Evolutionary conservation across 1,139 yeast genomes (phyloP).

Genomic region (Saccharomyces hybrid): DNA sequence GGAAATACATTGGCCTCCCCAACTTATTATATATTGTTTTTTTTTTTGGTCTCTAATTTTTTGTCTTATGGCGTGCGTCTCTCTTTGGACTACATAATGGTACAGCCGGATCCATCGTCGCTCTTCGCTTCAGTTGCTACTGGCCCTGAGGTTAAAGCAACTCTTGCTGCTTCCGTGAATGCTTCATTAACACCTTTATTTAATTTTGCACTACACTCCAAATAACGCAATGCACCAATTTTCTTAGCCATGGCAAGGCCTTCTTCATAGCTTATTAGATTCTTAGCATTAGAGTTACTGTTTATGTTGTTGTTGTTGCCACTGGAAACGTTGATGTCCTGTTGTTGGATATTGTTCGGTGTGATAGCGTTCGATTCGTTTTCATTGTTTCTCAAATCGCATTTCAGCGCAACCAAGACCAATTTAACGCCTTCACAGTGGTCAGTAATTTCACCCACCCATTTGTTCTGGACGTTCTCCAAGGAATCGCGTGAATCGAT

Average conservation of each 20-base stretch:
- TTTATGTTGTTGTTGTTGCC: conserved; percentile 21
- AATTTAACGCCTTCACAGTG: conserved; percentile 95
- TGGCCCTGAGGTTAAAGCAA: conserved; percentile 85
- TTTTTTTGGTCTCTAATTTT: conserved; percentile 2
- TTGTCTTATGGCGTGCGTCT: conserved; percentile 2
- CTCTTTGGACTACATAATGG: conserved; percentile 31
- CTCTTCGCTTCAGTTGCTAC: conserved; percentile 59
- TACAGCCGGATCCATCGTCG: conserved; percentile 33
- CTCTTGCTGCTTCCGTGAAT: conserved; percentile 92
- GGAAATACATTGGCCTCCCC: background rate
- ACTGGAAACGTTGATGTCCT: conserved; percentile 17
- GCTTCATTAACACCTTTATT: conserved; percentile 96
- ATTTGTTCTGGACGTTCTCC: conserved; percentile 87
- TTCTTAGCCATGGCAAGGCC: conserved; percentile 80
- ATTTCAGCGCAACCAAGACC: conserved; percentile 87
- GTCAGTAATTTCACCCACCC: conserved; percentile 96
- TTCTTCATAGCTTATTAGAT: conserved; percentile 69
- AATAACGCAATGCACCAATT: conserved; percentile 75
- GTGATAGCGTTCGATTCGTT: conserved; percentile 32
- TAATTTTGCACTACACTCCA: conserved; percentile 91
- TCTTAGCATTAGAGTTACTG: conserved; percentile 30
- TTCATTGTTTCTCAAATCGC: conserved; percentile 69
- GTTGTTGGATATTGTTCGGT: conserved; percentile 26
- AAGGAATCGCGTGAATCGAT: conserved; percentile 91
- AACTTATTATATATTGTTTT: conserved; percentile 1